Percentiles rank a stretch among this genome's conserved stretches.
Evolutionary conservation across 805 yeast species (phyloP).

Genomic region (Cyberlindnera mississippiensis): DNA sequence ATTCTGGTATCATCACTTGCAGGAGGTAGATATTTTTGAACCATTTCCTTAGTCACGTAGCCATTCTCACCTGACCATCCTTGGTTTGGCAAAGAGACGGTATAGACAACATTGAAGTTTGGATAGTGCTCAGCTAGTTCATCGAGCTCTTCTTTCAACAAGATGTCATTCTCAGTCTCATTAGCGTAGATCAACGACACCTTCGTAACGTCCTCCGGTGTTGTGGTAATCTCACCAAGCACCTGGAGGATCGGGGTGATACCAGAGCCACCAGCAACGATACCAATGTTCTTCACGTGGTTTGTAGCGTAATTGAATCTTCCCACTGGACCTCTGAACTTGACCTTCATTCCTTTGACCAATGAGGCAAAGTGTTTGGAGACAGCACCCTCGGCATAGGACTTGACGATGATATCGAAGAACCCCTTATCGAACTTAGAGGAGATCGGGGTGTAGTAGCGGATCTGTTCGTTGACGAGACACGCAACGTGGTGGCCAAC

Average conservation of each 20-base stretch:
- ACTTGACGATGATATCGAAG: constrained; percentile 73
- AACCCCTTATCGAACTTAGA: constrained; percentile 67
- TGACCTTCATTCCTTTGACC: constrained; percentile 59
- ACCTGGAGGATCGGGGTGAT: constrained; percentile 88
- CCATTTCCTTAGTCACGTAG: constrained; percentile 53
- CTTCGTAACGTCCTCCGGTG: constrained; percentile 60
- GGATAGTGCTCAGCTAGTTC: constrained; percentile 64
- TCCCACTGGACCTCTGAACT: constrained; percentile 79
- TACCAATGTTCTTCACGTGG: constrained; percentile 57
- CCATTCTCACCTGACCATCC: constrained; percentile 61
- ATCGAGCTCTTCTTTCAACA: constrained; percentile 68
- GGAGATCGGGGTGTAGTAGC: constrained; percentile 76
- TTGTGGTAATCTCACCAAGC: constrained; percentile 62
- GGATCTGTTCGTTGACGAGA: constrained; percentile 38
- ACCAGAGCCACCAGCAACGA: constrained; percentile 86
- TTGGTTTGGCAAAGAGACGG: constrained; percentile 46
- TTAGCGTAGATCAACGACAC: constrained; percentile 66
- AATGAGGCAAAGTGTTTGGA: constrained; percentile 64
- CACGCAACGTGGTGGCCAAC: constrained; percentile 76
- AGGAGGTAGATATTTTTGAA: constrained; percentile 49
- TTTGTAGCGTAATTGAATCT: constrained; percentile 57
- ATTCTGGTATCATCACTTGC: constrained; percentile 49
- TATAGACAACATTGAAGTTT: constrained; percentile 55
- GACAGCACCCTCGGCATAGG: constrained; percentile 67
- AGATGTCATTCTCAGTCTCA: constrained; percentile 72